Base-by-base conservation (phyloP, 164 flowering plant species). In the Brasenia schreberi region DNA sequence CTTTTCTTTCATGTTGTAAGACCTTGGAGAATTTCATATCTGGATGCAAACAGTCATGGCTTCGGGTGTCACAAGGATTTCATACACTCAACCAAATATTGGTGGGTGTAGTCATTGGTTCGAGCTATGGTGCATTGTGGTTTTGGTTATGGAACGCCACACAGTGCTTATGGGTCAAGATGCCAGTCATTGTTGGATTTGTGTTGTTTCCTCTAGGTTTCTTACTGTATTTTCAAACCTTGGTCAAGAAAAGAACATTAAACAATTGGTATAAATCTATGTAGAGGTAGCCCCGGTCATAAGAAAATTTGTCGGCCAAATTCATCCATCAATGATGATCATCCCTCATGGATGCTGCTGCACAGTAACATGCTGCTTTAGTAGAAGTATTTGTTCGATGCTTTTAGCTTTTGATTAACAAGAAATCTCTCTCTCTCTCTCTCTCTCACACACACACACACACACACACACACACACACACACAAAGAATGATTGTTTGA, bases 31-130 rank as follows among this genome's bases (percentile, higher is more conserved):
- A 23, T 23, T 43, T 56, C 2, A 60, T 10, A 19, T 76, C 19
- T 80, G 59, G 17, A 67, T 73, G 76, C n/a, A n/a, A n/a, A n/a
- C 90, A 94, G 99, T 73, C 99, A 61, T 94, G 96, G 97, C 77
- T 94, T 63, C 82, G 97, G 42, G 92, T 95, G 43, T 82, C 92
- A 1, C 96, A 88, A 65, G 68, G 73, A 43, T 72, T 80, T 69
- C 99, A 95, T 68, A 89, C 96, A 4, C 14, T 72, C 70, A 80
- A 77, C 72, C 99, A 91, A 81, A 90, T 95, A 7, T 69, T 72
- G 1, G 97, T 89, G 43, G 99, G 99, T 49, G 89, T 90, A 42
- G 59, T 74, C 0, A 6, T 88, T 5, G 99, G 96, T 7, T 75
- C 85, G 7, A 19, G 72, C 59, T 87, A 82, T 76, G 78, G 85